Conservation (phyloP, 176 grass and related monocot genomes). For the Stipa capillata region DNA sequence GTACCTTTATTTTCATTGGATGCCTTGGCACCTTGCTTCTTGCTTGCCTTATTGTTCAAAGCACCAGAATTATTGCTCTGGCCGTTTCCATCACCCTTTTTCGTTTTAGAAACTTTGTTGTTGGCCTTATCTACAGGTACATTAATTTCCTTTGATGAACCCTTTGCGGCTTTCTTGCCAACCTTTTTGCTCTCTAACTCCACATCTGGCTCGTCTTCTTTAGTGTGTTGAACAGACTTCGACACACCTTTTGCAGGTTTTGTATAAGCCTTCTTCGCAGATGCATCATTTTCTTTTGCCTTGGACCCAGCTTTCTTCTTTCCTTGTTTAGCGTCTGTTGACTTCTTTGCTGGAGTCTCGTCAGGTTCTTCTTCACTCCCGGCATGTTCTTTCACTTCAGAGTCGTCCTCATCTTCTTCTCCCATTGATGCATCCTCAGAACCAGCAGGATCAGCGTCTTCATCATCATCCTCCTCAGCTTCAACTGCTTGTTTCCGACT, state of each 20-base stretch:
- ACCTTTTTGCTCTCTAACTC: slow-evolving; percentile 39
- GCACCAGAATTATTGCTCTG: slow-evolving; percentile 23
- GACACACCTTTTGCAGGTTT: slow-evolving; percentile 28
- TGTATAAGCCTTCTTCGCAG: slow-evolving; percentile 43
- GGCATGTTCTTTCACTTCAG: slow-evolving; percentile 38
- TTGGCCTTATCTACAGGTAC: slow-evolving; percentile 25
- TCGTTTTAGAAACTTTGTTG: slow-evolving; percentile 46
- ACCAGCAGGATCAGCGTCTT: slow-evolving; percentile 39
- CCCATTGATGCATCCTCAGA: slow-evolving; percentile 55
- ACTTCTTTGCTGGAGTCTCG: slow-evolving; percentile 32
- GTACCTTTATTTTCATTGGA: slow-evolving; percentile 71
- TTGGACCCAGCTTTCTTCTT: slow-evolving; percentile 38
- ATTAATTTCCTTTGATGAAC: slow-evolving; percentile 30
- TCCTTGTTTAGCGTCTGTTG: slow-evolving; percentile 22
- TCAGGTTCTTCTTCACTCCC: slow-evolving; percentile 55
- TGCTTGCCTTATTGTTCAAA: slow-evolving; percentile 19
- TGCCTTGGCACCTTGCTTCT: slow-evolving; percentile 36
- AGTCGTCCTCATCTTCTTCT: slow-evolving; percentile 50
- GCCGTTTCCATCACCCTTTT: slow-evolving; percentile 44
- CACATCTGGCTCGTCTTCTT: too few species aligned
- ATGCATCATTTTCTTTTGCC: slow-evolving; percentile 41
- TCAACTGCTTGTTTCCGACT: slow-evolving; percentile 42
- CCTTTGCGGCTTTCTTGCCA: slow-evolving; percentile 44
- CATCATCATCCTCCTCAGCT: slow-evolving; percentile 57
- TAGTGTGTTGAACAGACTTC: too few species aligned